These are phyloP conservation scores for Diaporthe vaccinii DNA, from an alignment of 2,329 filamentous ascomycete genomes.

Conservation along the genomic window DNA sequence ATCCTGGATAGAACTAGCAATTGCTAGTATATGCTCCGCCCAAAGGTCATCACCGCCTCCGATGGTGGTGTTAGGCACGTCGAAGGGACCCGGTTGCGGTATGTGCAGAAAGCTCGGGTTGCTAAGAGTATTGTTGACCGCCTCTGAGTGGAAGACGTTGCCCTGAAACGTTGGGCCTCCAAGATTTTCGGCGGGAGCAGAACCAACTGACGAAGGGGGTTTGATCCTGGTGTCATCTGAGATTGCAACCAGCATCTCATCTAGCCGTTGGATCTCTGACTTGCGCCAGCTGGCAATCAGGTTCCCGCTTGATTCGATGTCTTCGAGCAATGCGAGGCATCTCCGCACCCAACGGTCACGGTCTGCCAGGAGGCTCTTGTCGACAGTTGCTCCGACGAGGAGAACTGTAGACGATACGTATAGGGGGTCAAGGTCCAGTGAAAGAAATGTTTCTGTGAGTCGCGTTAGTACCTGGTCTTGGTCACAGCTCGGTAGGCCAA, in stretches of 20 bases:
- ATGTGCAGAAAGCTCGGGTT: background rate
- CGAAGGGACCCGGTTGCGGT: background rate
- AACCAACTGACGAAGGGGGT: background rate
- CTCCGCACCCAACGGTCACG: conserved; percentile 10
- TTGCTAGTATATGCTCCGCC: conserved; percentile 27
- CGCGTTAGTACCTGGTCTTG: background rate
- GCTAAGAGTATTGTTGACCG: background rate
- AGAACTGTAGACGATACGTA: conserved; percentile 15
- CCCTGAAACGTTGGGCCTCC: background rate
- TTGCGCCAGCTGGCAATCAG: conserved; percentile 24
- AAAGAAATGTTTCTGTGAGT: conserved; percentile 8
- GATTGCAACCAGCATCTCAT: conserved; percentile 19
- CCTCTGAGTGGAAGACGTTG: background rate
- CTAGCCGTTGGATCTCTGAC: conserved; percentile 18
- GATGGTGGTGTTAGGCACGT: background rate
- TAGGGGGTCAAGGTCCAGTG: conserved; percentile 14
- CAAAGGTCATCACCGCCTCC: conserved; percentile 19
- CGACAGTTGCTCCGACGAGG: conserved; percentile 15
- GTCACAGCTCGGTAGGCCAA: background rate
- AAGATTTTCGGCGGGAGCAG: background rate
- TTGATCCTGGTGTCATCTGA: background rate
- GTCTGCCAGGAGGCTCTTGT: conserved; percentile 22
- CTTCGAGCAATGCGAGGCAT: conserved; percentile 9
- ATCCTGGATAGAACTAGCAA: conserved; percentile 29
- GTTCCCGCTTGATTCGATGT: conserved; percentile 25